Base-by-base conservation (phyloP, 768 basidiomycete species). In the Panellus pusillus region DNA sequence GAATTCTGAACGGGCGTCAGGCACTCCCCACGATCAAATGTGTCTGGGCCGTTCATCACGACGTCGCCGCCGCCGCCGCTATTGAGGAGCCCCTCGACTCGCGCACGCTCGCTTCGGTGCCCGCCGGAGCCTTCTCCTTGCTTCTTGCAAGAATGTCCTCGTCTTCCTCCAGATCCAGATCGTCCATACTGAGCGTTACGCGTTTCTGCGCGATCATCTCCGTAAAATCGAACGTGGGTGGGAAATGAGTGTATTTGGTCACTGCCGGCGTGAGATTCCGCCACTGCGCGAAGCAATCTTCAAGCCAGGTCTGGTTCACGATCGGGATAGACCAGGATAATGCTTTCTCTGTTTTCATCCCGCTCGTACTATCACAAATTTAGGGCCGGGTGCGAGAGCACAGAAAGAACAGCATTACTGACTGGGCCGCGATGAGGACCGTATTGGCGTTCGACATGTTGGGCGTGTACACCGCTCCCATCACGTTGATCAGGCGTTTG, bases 261-360 rank as follows among this genome's bases (percentile, higher is more conserved):
- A 76, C 68, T 1, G 79, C 84, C 12, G 81, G 78, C 0, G 86
- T 85, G 52, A 90, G 72, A 31, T 79, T 76, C 43, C 79, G 79
- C 93, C 94, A 97, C 47, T 83, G 77, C 17, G 83, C 70, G 64
- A 94, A 89, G 65, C 91, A 95, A 57, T 94, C 91, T 64, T 97
- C 94, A 3, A 97, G 76, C 92, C 93, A 97, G 0, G 79, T 78
- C 61, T 98, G 94, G 61, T 93, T 96, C 11, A 95, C 87, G 52
- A 94, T 76, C 0, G 92, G 87, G 56, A 95, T 88, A 0, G 81
- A 82, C 94, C 94, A 96, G 0, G 81, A 73, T 8, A 76, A 73
- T 0, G 93, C 91, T 63, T 89, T 89, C 7, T 72, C 70, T 0
- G 88, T 84, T 70, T 97, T 97, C 1, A 68, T 75, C 19, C 79